Evolutionary conservation across 2,329 filamentous ascomycete genomes (phyloP).

Genomic region (Stagonosporopsis chrysanthemi): DNA sequence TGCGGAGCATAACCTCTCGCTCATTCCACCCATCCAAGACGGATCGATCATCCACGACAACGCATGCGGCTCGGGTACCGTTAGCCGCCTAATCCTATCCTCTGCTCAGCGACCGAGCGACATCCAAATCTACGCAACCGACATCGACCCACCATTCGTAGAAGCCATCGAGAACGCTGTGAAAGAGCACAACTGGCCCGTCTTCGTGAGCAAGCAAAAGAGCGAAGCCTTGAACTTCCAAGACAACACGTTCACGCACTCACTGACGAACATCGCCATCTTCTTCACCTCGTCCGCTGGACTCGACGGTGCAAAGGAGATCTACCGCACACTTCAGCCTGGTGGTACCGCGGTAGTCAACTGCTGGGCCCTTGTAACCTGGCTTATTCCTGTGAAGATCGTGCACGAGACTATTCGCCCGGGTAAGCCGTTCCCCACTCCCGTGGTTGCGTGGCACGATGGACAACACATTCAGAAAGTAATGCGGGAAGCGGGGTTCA

Average conservation of each 20-base stretch:
- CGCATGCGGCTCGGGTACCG: conserved; percentile 43
- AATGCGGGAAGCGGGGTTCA: conserved; percentile 40
- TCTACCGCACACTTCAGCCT: conserved; percentile 49
- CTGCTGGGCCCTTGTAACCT: conserved; percentile 41
- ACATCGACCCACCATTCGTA: conserved; percentile 41
- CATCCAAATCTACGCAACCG: conserved; percentile 41
- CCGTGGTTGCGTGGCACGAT: conserved; percentile 37
- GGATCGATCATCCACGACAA: conserved; percentile 47
- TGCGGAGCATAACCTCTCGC: conserved; percentile 36
- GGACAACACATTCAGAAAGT: conserved; percentile 37
- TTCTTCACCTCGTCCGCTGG: conserved; percentile 45
- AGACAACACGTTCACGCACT: conserved; percentile 49
- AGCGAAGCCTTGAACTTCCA: conserved; percentile 29
- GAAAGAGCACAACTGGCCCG: conserved; percentile 31
- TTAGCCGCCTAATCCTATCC: conserved; percentile 35
- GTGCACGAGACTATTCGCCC: conserved; percentile 31
- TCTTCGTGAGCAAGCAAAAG: conserved; percentile 29
- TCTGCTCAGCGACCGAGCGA: conserved; percentile 2
- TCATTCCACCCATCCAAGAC: conserved; percentile 35
- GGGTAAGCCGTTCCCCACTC: conserved; percentile 27
- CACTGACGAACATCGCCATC: conserved; percentile 52
- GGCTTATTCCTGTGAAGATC: conserved; percentile 32
- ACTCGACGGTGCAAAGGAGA: conserved; percentile 46
- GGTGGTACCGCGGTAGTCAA: conserved; percentile 51
- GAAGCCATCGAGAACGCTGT: conserved; percentile 24